phyloP scores from a whole-genome alignment of 2,329 filamentous ascomycete species.

The Colletotrichum sp. region DNA sequence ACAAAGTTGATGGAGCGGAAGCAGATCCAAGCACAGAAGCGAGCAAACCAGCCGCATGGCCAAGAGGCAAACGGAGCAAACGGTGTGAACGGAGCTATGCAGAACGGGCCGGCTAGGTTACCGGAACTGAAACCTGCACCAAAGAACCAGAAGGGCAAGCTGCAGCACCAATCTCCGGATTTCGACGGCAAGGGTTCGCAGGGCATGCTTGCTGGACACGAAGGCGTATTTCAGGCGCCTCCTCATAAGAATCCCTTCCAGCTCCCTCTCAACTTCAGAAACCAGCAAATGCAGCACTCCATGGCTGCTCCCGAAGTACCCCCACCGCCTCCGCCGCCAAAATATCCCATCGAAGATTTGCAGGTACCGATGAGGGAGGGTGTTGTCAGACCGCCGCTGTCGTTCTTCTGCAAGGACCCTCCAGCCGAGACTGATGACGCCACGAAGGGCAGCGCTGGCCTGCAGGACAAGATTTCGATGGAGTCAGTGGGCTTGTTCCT shows the following conservation, averaged over 20 bases:
- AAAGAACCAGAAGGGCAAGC: conserved; percentile 72
- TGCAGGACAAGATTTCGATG: conserved; percentile 72
- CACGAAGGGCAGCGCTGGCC: conserved; percentile 37
- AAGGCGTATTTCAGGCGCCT: conserved; percentile 44
- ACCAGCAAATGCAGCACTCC: conserved; percentile 46
- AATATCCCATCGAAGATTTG: conserved; percentile 95
- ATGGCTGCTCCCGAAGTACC: conserved; percentile 52
- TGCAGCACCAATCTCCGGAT: conserved; percentile 45
- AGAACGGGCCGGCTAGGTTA: conserved; percentile 58
- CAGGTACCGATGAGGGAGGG: conserved; percentile 75
- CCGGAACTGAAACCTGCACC: conserved; percentile 77
- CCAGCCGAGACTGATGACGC: conserved; percentile 49
- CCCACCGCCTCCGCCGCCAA: conserved; percentile 77
- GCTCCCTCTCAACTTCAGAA: conserved; percentile 47
- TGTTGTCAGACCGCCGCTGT: conserved; percentile 73
- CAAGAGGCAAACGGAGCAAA: conserved; percentile 14
- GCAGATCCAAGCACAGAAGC: conserved; percentile 71
- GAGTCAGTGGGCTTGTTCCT: conserved; percentile 84
- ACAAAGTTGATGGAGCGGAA: conserved; percentile 80
- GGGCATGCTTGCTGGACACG: conserved; percentile 24
- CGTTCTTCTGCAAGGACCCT: conserved; percentile 75
- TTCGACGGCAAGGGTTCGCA: conserved; percentile 51
- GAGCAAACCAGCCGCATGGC: conserved; percentile 48
- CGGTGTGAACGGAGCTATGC: conserved; percentile 45
- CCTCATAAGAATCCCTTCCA: conserved; percentile 53